Conservation (phyloP, 139 green algal genomes). For the Nannochloris sp. region DNA sequence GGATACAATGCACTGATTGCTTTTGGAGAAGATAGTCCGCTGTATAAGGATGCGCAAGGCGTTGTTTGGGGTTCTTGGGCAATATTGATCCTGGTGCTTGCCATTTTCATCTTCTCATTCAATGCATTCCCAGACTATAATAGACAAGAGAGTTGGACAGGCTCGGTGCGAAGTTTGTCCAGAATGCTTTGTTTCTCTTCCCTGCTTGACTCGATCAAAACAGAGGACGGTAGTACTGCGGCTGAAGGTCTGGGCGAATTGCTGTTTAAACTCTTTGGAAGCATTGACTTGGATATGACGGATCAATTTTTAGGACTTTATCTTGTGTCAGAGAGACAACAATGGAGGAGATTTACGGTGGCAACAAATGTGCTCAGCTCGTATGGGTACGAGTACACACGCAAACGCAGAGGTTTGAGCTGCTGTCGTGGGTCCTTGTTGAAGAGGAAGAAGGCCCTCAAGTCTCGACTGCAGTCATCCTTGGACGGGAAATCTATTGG, state of each 20-base stretch:
- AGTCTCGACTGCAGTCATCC: too few relatives aligned
- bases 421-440: too few relatives aligned
- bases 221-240: not conserved
- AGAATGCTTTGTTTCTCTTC: conserved; percentile 5
- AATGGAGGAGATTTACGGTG: conserved; percentile 5
- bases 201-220: conserved; percentile 3
- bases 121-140: conserved; percentile 28
- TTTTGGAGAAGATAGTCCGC: not conserved
- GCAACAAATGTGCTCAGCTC: conserved; percentile 4
- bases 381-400: not conserved
- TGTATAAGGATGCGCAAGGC: not conserved
- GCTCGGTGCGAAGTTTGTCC: not conserved
- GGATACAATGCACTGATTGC: not conserved
- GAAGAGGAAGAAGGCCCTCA: too few relatives aligned
- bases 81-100: not conserved
- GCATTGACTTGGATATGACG: conserved; percentile 27
- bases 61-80: conserved; percentile 1
- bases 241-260: conserved; percentile 18
- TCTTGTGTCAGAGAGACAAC: conserved; percentile 22
- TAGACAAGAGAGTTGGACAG: conserved; percentile 19
- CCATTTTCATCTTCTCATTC: conserved; percentile 8
- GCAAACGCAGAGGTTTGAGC: not conserved
- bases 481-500: too few relatives aligned
- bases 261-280: conserved; percentile 21
- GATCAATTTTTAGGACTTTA: conserved; percentile 18